Percentiles rank a stretch among this genome's conserved stretches.
phyloP scores from a whole-genome alignment of 306 rosid species.

The Casuarina glauca region DNA sequence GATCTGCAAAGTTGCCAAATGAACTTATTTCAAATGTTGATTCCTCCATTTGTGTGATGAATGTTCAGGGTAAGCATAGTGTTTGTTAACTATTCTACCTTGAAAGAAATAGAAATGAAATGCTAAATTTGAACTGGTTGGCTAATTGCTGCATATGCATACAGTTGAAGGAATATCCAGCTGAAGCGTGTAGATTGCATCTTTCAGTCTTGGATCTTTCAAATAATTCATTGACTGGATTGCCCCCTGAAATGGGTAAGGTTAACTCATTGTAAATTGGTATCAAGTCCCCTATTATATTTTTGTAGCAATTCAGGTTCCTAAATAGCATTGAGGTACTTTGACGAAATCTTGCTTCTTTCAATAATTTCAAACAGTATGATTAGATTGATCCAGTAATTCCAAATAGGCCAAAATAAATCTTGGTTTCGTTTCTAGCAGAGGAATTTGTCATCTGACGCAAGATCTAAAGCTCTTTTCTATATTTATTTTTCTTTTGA shows the following conservation, averaged over 20 bases:
- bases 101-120: neutral
- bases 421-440: neutral
- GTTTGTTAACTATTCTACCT: neutral
- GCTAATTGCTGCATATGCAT: constrained; percentile 31
- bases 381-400: neutral
- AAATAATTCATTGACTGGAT: constrained; percentile 87
- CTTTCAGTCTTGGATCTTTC: constrained; percentile 82
- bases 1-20: neutral
- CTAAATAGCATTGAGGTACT: neutral
- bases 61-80: neutral
- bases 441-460: constrained; percentile 1
- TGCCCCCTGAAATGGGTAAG: constrained; percentile 92
- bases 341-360: neutral
- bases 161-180: constrained; percentile 92
- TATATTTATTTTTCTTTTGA: neutral
- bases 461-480: neutral
- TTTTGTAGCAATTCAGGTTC: constrained; percentile 19
- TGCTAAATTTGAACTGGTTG: constrained; percentile 21
- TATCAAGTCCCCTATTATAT: constrained; percentile 17
- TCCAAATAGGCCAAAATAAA: neutral
- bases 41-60: neutral
- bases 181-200: constrained; percentile 82
- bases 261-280: constrained; percentile 26
- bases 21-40: neutral
- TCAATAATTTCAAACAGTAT: neutral